Base-by-base conservation (phyloP, 345 rosid species). In the Euphorbia tirucalli region DNA sequence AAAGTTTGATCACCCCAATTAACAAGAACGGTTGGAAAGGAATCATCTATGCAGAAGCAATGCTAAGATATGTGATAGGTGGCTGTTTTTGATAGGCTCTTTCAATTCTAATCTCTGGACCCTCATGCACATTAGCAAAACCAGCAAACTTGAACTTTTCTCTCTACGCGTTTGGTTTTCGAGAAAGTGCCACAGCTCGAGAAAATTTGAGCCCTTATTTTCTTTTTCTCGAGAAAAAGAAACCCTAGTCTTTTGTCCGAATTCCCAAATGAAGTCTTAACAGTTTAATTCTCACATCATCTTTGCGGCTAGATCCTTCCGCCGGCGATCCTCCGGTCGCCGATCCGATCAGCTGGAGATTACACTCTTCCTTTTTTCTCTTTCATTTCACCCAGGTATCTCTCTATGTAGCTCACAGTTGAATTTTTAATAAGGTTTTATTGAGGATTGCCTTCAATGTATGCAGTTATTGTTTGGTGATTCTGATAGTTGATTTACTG, bases 111-210 rank as follows among this genome's bases (percentile, higher is more conserved):
- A 3, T 32, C 16, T 18, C 18, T 28, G 54, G 19, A n/a, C 55
- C 18, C 0, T 13, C 19, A 2, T 39, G 27, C 27, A 69, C 31
- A 16, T 3, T 32, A 70, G 32, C 66, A 27, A 15, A 22, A 10
- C 54, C 22, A 6, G 1, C 16, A n/a, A 72, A 68, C 18, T 6
- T 66, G 63, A 65, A 66, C 71, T 80, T 75, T 74, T 72, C 82
- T 74, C 71, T 11, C 61, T 70, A 62, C 80, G 77, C 85, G 79
- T 83, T 81, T 81, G 83, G 84, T 27, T 21, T 71, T 66, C 87
- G 85, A 61, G 89, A 85, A 85, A 85, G 84, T 78, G 78, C 46
- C 31, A 19, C 71, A 31, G 60, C 63, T 68, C 74, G 78, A 75
- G 85, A 85, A 83, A 83, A 73, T 81, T 75, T 64, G 73, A 15